phyloP scores from a whole-genome alignment of 1,284 basidiomycete genomes.

The Boletus mariae region DNA sequence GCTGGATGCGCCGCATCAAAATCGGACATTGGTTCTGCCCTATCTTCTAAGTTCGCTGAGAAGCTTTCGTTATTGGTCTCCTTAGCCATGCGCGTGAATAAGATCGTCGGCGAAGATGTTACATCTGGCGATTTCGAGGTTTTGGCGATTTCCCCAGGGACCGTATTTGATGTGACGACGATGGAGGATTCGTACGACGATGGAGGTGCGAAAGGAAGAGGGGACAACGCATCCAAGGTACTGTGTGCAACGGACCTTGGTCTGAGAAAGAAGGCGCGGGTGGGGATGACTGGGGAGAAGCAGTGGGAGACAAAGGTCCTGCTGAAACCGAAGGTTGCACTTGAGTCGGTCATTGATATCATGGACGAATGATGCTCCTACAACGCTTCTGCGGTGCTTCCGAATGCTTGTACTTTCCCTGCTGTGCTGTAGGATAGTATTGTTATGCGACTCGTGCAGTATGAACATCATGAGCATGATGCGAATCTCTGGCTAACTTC shows the following conservation, averaged over 20 bases:
- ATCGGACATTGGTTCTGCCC: slow-evolving; percentile 16
- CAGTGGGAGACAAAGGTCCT: slow-evolving; percentile 32
- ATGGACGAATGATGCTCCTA: slow-evolving; percentile 29
- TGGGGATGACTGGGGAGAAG: slow-evolving; percentile 26
- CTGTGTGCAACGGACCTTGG: slow-evolving; percentile 35
- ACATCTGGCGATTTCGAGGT: slow-evolving; percentile 34
- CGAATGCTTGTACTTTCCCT: neutral
- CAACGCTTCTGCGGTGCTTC: neutral
- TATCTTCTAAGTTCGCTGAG: slow-evolving; percentile 28
- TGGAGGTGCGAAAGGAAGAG: slow-evolving; percentile 9
- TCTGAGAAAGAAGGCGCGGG: slow-evolving; percentile 27
- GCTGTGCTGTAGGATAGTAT: too few relatives aligned
- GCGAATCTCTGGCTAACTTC: too few relatives aligned
- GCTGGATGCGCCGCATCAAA: slow-evolving; percentile 24
- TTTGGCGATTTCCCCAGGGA: slow-evolving; percentile 23
- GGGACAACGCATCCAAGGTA: slow-evolving; percentile 13
- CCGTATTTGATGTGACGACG: slow-evolving; percentile 21
- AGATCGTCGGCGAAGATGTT: slow-evolving; percentile 34
- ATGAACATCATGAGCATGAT: too few relatives aligned
- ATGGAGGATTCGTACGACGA: slow-evolving; percentile 37
- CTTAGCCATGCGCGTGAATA: slow-evolving; percentile 30
- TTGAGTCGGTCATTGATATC: slow-evolving; percentile 33
- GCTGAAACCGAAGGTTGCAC: slow-evolving; percentile 34
- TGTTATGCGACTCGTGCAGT: too few relatives aligned
- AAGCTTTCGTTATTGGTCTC: slow-evolving; percentile 28